Evolutionary conservation across 164 flowering plant genomes (phyloP).

Genomic region (Sextonia rubra): DNA sequence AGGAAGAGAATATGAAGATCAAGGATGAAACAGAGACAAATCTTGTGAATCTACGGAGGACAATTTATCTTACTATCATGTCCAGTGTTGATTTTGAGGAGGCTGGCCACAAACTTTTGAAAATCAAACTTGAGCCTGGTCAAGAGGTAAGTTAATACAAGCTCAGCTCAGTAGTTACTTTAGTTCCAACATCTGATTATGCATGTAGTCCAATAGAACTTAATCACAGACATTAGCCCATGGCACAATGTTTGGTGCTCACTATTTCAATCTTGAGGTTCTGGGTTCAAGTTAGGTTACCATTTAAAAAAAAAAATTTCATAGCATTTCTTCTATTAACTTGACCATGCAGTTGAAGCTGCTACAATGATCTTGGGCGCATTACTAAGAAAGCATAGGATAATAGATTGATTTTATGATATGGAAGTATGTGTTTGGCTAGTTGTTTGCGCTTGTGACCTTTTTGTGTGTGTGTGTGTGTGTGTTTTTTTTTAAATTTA

Average conservation of each 20-base stretch:
- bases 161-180: background rate
- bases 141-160: conserved; percentile 65
- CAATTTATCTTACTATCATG: conserved; percentile 94
- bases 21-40: conserved; percentile 95
- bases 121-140: conserved; percentile 96
- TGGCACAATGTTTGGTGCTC: no score
- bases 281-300: no score
- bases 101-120: conserved; percentile 92
- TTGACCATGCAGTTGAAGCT: no score
- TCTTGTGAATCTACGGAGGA: conserved; percentile 82
- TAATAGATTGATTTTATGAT: background rate
- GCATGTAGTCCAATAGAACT: background rate
- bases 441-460: no score
- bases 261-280: no score
- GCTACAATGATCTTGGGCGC: no score
- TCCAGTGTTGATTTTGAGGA: conserved; percentile 99
- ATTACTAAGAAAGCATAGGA: no score
- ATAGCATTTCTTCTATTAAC: no score
- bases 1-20: conserved; percentile 65
- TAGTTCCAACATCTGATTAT: background rate
- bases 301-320: no score
- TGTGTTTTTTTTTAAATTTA: no score
- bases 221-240: background rate
- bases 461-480: no score
- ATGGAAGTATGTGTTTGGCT: background rate